Base-by-base conservation (phyloP, 306 rosid species). In the Glycine tomentella region DNA sequence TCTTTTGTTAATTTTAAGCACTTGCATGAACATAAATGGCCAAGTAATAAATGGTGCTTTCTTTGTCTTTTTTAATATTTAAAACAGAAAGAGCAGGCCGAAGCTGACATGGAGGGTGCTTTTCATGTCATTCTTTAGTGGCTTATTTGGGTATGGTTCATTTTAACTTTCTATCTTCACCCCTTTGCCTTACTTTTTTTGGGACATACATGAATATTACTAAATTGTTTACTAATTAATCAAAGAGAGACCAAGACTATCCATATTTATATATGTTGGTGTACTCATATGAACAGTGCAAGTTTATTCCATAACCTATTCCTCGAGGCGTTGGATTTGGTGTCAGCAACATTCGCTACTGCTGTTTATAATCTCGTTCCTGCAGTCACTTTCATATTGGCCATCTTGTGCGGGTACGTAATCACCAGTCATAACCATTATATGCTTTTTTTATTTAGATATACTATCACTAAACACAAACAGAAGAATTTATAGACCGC, bases 271-370 rank as follows among this genome's bases (percentile, higher is more conserved):
- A 44, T n/a, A 59, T 75, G 58, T 25, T 31, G 48, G 40, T 62
- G 59, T 25, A 57, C 40, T 56, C 3, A 51, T 36, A 3, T 75
- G 45, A 12, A n/a, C 90, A 91, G 97, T 20, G 94, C 88, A 62
- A 38, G 90, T 16, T 63, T 92, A 67, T 55, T 83, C 4, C 94
- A 88, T 51, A 90, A 88, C 68, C 71, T 92, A 16, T 88, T 82
- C 70, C 53, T 84, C 0, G 81, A 84, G 74, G 81, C 90, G 62
- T 52, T 90, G 69, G 78, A 84, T 31, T 70, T 89, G 64, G 88
- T 92, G 33, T 90, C 92, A 0, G 87, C 91, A 67, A 88, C 94
- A 33, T 88, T 84, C 82, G 90, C 84, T 17, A 69, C 92, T 0
- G 92, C 94, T 62, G 77, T 87, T 40, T 25, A 15, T 33, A 91